Conservation (phyloP, 192 early-diverging fungal genomes). For the Podila minutissima region DNA sequence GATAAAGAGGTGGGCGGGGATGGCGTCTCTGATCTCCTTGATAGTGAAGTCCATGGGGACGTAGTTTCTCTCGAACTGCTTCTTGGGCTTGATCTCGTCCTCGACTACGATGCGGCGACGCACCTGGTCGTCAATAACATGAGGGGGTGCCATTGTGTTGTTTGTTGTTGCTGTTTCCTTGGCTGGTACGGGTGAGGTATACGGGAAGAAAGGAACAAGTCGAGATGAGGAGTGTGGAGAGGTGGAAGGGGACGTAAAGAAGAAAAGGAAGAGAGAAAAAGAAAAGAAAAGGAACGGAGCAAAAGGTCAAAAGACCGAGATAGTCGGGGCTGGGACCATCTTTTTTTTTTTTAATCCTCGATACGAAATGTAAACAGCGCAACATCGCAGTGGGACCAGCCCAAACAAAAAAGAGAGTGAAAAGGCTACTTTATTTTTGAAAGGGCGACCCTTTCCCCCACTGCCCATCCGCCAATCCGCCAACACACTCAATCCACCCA, state of each 20-base stretch:
- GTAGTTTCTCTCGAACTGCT: constrained; percentile 54
- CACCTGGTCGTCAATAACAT: constrained; percentile 28
- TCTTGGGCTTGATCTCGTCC: constrained; percentile 26
- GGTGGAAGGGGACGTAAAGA: background rate
- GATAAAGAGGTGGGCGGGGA: constrained; percentile 94
- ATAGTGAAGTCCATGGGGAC: constrained; percentile 81
- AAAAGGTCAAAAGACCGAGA: constrained; percentile 3
- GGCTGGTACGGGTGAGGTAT: background rate
- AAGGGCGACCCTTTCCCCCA: background rate
- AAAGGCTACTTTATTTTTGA: background rate
- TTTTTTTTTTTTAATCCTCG: background rate
- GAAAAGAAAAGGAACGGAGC: background rate
- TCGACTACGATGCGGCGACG: constrained; percentile 29
- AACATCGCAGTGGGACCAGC: background rate
- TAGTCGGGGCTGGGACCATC: background rate
- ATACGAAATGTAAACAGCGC: background rate
- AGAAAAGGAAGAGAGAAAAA: background rate
- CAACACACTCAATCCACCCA: background rate
- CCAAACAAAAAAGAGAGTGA: background rate
- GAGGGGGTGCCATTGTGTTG: constrained; percentile 33
- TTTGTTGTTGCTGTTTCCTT: background rate
- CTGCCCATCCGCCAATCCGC: background rate
- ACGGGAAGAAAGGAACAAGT: background rate
- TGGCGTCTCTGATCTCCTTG: constrained; percentile 89
- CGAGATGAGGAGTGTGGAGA: background rate